phyloP scores from a whole-genome alignment of 2,329 filamentous ascomycete genomes.

The Teratosphaeria epicoccoides region DNA sequence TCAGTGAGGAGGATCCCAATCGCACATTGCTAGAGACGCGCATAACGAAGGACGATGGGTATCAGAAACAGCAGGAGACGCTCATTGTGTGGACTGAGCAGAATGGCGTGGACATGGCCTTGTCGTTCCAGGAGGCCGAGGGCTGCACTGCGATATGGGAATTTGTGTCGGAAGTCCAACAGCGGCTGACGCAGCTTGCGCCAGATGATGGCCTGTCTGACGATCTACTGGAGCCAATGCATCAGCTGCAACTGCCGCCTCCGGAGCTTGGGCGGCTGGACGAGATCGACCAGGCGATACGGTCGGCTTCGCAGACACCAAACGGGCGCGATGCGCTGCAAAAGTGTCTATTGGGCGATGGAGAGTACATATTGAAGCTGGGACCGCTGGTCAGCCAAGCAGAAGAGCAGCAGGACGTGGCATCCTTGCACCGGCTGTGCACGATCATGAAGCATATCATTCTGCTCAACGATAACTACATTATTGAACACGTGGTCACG shows the following conservation, averaged over 20 bases:
- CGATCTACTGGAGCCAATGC: constrained; percentile 65
- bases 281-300: constrained; percentile 78
- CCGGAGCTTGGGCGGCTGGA: constrained; percentile 72
- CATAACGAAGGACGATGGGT: constrained; percentile 87
- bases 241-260: constrained; percentile 62
- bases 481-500: constrained; percentile 87
- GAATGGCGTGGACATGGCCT: constrained; percentile 87
- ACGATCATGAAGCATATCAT: constrained; percentile 98
- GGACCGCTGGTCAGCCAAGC: constrained; percentile 78
- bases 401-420: constrained; percentile 79
- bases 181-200: constrained; percentile 49
- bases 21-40: constrained; percentile 77
- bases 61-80: constrained; percentile 98
- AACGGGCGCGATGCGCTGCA: constrained; percentile 74
- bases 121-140: constrained; percentile 95
- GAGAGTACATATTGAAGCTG: constrained; percentile 67
- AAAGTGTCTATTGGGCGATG: constrained; percentile 70
- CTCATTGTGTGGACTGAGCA: constrained; percentile 96
- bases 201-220: constrained; percentile 80
- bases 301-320: constrained; percentile 62
- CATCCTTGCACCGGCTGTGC: constrained; percentile 82
- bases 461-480: constrained; percentile 82
- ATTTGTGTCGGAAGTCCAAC: constrained; percentile 79
- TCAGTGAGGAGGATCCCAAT: constrained; percentile 84
- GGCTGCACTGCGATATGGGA: constrained; percentile 92